These are phyloP conservation scores for Populus hybrid DNA, from an alignment of 441 rosid genomes.

Conservation along the genomic window DNA sequence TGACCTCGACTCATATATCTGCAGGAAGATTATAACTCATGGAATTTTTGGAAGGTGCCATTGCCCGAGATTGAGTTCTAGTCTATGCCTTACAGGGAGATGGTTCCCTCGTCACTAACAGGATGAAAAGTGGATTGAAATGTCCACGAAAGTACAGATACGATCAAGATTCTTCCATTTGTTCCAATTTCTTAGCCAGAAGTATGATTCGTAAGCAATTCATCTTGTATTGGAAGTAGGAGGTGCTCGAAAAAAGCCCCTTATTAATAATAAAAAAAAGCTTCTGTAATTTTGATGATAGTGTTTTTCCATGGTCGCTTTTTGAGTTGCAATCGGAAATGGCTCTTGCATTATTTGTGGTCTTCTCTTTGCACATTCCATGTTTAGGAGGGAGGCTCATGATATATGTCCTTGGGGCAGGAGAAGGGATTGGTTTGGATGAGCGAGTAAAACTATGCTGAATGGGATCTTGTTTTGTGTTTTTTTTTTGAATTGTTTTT, in stretches of 20 bases:
- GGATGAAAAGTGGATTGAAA: neutral
- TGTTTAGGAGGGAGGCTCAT: no score
- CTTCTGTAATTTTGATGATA: neutral
- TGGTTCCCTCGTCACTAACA: neutral
- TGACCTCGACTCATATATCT: neutral
- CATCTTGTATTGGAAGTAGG: neutral
- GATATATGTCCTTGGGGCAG: no score
- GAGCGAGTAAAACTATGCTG: no score
- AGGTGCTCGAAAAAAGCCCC: neutral
- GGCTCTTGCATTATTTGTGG: neutral
- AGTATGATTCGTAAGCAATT: neutral
- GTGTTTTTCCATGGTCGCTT: neutral
- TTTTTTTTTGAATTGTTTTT: no score
- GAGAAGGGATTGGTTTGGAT: no score
- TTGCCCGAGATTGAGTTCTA: slow-evolving; percentile 49
- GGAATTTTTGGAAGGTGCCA: slow-evolving; percentile 85
- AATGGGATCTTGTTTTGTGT: no score
- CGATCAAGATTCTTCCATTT: neutral
- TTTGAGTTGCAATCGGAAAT: neutral
- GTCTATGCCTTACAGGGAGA: neutral
- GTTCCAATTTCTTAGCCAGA: neutral
- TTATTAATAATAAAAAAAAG: no score
- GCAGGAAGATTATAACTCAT: slow-evolving; percentile 82
- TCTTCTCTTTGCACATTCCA: neutral
- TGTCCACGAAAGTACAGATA: neutral